phyloP scores from a whole-genome alignment of 805 yeast genomes.

The Candida pseudofarinosa region DNA sequence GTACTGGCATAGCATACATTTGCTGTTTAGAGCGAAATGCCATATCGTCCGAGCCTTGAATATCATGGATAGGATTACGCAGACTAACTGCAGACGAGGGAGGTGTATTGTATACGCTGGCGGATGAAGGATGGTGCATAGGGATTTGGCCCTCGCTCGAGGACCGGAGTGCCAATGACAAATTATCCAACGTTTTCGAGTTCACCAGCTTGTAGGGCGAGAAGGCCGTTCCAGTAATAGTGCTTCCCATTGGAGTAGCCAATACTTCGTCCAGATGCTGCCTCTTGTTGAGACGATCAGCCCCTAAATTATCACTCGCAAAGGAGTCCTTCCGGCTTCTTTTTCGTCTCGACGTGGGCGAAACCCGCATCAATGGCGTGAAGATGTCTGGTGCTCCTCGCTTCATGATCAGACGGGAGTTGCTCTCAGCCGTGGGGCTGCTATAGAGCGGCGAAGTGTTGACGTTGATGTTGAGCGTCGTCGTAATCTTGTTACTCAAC shows the following conservation, averaged over 20 bases:
- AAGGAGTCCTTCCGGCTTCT: conserved; percentile 12
- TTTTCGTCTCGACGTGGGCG: conserved; percentile 20
- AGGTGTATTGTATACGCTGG: conserved; percentile 14
- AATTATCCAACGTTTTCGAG: conserved; percentile 31
- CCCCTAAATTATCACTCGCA: neutral
- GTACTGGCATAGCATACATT: neutral
- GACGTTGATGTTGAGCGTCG: conserved; percentile 38
- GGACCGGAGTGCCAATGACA: conserved; percentile 26
- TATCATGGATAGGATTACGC: neutral
- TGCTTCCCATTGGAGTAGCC: conserved; percentile 16
- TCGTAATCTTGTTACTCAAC: conserved; percentile 32
- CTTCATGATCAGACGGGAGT: conserved; percentile 33
- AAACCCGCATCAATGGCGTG: conserved; percentile 42
- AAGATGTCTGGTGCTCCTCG: conserved; percentile 41
- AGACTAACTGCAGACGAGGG: conserved; percentile 15
- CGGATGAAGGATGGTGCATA: neutral
- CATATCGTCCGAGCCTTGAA: neutral
- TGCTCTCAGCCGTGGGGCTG: conserved; percentile 38
- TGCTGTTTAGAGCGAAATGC: neutral
- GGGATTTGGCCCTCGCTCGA: conserved; percentile 3
- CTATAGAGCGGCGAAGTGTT: conserved; percentile 33
- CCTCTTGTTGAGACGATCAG: conserved; percentile 2
- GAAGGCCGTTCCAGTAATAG: conserved; percentile 5
- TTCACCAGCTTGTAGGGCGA: conserved; percentile 22
- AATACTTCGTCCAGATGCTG: conserved; percentile 6